Conservation (phyloP, 73 alveolate genomes). For the Blepharisma japonicum region DNA sequence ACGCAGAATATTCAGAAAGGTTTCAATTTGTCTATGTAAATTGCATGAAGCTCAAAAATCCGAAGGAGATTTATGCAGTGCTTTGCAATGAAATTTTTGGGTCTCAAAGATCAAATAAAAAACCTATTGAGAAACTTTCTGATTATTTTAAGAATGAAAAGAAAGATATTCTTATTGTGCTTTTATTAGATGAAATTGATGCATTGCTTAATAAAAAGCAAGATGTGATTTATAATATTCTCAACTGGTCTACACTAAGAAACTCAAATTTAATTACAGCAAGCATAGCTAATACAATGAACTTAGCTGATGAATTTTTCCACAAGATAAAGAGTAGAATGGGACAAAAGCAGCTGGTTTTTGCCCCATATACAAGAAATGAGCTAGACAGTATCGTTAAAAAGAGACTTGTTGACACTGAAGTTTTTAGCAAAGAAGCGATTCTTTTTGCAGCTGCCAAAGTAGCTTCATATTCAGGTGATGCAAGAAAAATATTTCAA, state of each 20-base stretch:
- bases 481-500: slow-evolving; percentile 79
- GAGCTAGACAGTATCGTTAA: slow-evolving; percentile 70
- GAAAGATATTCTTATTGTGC: slow-evolving; percentile 44
- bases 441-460: slow-evolving; percentile 66
- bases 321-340: slow-evolving; percentile 84
- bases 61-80: slow-evolving; percentile 37
- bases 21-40: slow-evolving; percentile 30
- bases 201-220: slow-evolving; percentile 79
- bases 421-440: slow-evolving; percentile 62
- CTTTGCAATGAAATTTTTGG: slow-evolving; percentile 53
- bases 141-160: background rate
- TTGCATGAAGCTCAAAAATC: slow-evolving; percentile 47
- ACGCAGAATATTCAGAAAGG: background rate
- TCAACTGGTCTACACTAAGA: slow-evolving; percentile 89
- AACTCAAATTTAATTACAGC: slow-evolving; percentile 76
- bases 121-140: background rate
- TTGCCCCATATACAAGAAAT: slow-evolving; percentile 79
- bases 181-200: slow-evolving; percentile 92
- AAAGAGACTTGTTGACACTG: slow-evolving; percentile 66
- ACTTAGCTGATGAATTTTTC: slow-evolving; percentile 82
- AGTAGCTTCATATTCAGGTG: slow-evolving; percentile 86
- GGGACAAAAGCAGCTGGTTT: slow-evolving; percentile 88
- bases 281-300: slow-evolving; percentile 96
- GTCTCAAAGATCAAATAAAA: background rate
- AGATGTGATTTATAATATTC: slow-evolving; percentile 78